Percentiles rank a stretch among this genome's conserved stretches.
phyloP scores from a whole-genome alignment of 2,329 filamentous ascomycete genomes.

The Botrytis elliptica region DNA sequence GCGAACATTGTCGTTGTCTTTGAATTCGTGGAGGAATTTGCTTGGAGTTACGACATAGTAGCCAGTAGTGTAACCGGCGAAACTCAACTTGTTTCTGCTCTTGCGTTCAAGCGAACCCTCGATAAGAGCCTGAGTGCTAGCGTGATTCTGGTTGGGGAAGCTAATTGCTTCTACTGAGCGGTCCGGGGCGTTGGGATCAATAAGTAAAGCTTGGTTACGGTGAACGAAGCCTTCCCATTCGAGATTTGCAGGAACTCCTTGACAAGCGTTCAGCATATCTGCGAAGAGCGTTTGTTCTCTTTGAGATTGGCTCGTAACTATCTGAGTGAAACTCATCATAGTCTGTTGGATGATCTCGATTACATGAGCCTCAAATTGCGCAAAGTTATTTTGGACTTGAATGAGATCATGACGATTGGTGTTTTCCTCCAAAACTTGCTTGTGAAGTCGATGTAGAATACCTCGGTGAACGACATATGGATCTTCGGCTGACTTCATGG shows the following conservation, averaged over 20 bases:
- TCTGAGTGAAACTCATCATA: slow-evolving; percentile 78
- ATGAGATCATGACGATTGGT: slow-evolving; percentile 91
- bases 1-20: slow-evolving; percentile 74
- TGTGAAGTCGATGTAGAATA: slow-evolving; percentile 79
- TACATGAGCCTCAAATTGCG: slow-evolving; percentile 82
- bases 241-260: slow-evolving; percentile 78
- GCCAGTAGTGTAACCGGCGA: slow-evolving; percentile 70
- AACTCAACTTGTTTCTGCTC: slow-evolving; percentile 76
- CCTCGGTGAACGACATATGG: slow-evolving; percentile 85
- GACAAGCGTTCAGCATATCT: slow-evolving; percentile 75
- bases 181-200: slow-evolving; percentile 73
- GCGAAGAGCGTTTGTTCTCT: slow-evolving; percentile 76
- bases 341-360: slow-evolving; percentile 79
- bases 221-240: slow-evolving; percentile 86
- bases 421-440: slow-evolving; percentile 93
- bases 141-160: slow-evolving; percentile 89
- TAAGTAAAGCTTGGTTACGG: slow-evolving; percentile 69
- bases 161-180: slow-evolving; percentile 70
- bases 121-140: slow-evolving; percentile 75
- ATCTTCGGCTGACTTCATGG: slow-evolving; percentile 70
- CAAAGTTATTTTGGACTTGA: slow-evolving; percentile 86
- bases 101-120: slow-evolving; percentile 90
- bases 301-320: slow-evolving; percentile 77
- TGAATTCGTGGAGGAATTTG: slow-evolving; percentile 93
- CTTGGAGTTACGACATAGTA: slow-evolving; percentile 91